phyloP scores from a whole-genome alignment of 805 yeast species.

The Wickerhamiella azymoides region DNA sequence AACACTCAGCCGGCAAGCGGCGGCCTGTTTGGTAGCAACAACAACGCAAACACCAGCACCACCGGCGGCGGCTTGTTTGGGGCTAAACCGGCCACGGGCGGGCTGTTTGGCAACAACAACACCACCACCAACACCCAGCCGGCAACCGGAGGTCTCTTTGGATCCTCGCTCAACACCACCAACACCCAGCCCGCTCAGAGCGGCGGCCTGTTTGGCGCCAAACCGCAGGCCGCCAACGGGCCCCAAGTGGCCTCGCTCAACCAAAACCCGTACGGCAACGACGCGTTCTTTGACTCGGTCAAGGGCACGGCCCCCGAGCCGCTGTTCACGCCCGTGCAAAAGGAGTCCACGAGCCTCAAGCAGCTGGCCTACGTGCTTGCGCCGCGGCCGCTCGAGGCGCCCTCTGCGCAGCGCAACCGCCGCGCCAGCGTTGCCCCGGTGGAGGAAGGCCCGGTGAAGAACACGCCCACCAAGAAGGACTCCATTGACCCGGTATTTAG shows the following conservation, averaged over 20 bases:
- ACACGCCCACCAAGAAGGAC: constrained; percentile 7
- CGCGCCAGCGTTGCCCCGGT: constrained; percentile 9
- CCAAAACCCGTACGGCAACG: constrained; percentile 66
- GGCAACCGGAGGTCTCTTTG: constrained; percentile 17
- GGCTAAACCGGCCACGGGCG: constrained; percentile 1
- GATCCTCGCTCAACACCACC: constrained; percentile 14
- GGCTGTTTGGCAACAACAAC: constrained; percentile 14
- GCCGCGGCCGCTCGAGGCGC: constrained; percentile 11
- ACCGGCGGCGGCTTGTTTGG: constrained; percentile 7
- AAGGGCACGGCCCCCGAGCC: constrained; percentile 29
- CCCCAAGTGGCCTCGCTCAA: constrained; percentile 26
- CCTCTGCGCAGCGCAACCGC: constrained; percentile 8
- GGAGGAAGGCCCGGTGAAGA: neutral
- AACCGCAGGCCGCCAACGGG: constrained; percentile 15
- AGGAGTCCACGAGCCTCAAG: constrained; percentile 40
- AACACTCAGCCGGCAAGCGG: constrained; percentile 8
- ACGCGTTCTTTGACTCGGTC: constrained; percentile 40
- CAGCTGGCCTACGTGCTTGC: constrained; percentile 14
- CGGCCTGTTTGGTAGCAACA: neutral
- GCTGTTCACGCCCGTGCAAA: constrained; percentile 38
- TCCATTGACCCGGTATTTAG: constrained; percentile 27
- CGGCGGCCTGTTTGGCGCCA: constrained; percentile 18
- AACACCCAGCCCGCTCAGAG: neutral
- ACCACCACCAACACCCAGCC: constrained; percentile 5
- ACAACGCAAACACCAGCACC: neutral